Percentiles rank a stretch among this genome's conserved stretches.
phyloP scores from a whole-genome alignment of 2,329 filamentous ascomycete species.

The Xylariaceae sp. region DNA sequence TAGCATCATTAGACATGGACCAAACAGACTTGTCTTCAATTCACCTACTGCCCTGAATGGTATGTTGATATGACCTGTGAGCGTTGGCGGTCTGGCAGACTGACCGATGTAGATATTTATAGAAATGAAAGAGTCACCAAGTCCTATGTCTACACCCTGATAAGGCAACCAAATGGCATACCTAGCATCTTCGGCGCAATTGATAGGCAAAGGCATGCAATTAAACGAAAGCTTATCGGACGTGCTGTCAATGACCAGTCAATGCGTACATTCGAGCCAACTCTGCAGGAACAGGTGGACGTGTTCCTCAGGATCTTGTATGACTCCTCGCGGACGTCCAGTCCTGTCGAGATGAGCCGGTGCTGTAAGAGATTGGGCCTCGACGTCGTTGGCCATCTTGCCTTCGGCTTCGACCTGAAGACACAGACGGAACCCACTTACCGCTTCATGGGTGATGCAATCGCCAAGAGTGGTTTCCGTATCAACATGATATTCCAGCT shows the following conservation, averaged over 20 bases:
- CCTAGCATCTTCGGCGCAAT: slow-evolving; percentile 1
- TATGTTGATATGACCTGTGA: neutral
- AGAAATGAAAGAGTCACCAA: slow-evolving; percentile 1
- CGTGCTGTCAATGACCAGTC: slow-evolving; percentile 4
- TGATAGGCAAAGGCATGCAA: slow-evolving; percentile 1
- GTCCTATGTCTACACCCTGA: slow-evolving; percentile 2
- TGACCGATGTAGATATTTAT: slow-evolving; percentile 7
- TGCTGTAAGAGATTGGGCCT: neutral
- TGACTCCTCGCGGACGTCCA: neutral
- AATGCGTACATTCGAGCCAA: slow-evolving; percentile 5
- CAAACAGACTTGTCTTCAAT: slow-evolving; percentile 7
- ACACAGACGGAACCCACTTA: slow-evolving; percentile 2
- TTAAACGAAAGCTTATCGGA: slow-evolving; percentile 5
- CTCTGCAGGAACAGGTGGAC: slow-evolving; percentile 1
- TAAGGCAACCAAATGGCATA: neutral
- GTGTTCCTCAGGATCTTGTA: neutral
- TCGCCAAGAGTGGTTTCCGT: neutral
- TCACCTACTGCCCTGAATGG: neutral
- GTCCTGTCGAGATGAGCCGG: neutral
- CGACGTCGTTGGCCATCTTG: slow-evolving; percentile 5
- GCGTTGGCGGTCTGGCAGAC: neutral
- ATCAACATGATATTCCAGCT: slow-evolving; percentile 4
- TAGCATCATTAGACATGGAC: slow-evolving; percentile 1
- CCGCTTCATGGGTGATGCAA: slow-evolving; percentile 1
- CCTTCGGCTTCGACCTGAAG: slow-evolving; percentile 1